Evolutionary conservation across 2,329 filamentous ascomycete genomes (phyloP).

Genomic region (Epichloe sylvatica): DNA sequence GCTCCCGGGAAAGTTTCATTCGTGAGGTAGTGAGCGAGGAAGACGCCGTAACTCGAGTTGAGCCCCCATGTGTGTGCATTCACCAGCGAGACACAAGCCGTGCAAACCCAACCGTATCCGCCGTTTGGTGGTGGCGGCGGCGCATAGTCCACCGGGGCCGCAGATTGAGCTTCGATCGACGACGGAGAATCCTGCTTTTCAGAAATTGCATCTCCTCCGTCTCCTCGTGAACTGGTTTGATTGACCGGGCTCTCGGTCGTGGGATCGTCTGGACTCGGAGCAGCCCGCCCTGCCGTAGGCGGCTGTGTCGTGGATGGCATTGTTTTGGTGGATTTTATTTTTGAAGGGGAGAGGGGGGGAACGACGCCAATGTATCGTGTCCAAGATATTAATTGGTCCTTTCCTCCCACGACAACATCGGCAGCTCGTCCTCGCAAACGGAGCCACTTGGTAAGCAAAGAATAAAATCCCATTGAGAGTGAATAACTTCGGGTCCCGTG

Average conservation of each 20-base stretch:
- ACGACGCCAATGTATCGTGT: neutral
- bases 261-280: neutral
- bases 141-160: neutral
- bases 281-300: neutral
- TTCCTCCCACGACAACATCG: neutral
- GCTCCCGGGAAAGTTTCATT: constrained; percentile 49
- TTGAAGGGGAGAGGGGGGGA: neutral
- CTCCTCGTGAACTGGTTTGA: neutral
- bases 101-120: constrained; percentile 40
- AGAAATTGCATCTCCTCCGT: neutral
- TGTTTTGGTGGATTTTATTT: neutral
- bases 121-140: constrained; percentile 37
- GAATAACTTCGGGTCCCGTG: too few relatives aligned
- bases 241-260: neutral
- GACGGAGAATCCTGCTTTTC: neutral
- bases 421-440: too few relatives aligned
- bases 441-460: too few relatives aligned
- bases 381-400: neutral
- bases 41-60: constrained; percentile 39
- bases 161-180: neutral
- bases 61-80: constrained; percentile 65
- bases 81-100: constrained; percentile 29
- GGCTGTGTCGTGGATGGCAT: neutral
- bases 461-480: too few relatives aligned
- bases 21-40: constrained; percentile 42